Base-by-base conservation (phyloP, 441 rosid genomes). In the Kokia cookei region DNA sequence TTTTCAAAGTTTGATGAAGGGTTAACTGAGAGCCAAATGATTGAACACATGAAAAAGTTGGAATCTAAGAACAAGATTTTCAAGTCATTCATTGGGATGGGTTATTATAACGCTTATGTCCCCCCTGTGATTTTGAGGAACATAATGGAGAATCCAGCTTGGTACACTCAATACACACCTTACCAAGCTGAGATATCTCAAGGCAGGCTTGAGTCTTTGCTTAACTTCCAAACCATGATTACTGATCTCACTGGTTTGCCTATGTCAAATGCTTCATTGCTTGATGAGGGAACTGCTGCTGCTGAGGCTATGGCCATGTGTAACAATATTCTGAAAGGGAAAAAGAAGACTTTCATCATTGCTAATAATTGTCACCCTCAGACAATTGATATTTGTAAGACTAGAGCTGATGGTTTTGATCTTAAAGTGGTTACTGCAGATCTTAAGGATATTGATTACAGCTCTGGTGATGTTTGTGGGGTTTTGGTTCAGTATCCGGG, bases 281-380 rank as follows among this genome's bases (percentile, higher is more conserved):
- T 92, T 1, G 99, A 96, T 65, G 99, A 96, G 84, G 99, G 97
- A 5, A 92, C 99, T 0, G 97, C 98, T 0, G 97, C 97, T 10
- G 99, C 99, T 0, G 99, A 96, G 86, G 99, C 99, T 8, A 93
- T 92, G 99, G 95, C 99, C 1, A 93, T 92, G 99, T 96, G 99
- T 82, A 92, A 96, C 80, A 89, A 91, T 70, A 93, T 96, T 24
- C 87, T 65, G 5, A 96, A 92, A 83, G 93, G 96, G 62, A 96
- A 93, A 86, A 96, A 91, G 89, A 96, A 91, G 83, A 93, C 97
- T 32, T 96, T 92, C 77, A 61, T 93, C 62, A 91, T 96, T 74
- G 92, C 97, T 29, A 89, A 68, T 70, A 93, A 90, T 76, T 93
- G 97, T 69, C 98, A 96, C 75, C 96, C 96, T 10, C 97, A 93